Percentiles rank a stretch among this genome's conserved stretches.
Evolutionary conservation across 2,329 filamentous ascomycete species (phyloP).

Genomic region (Fusarium vanettenii): DNA sequence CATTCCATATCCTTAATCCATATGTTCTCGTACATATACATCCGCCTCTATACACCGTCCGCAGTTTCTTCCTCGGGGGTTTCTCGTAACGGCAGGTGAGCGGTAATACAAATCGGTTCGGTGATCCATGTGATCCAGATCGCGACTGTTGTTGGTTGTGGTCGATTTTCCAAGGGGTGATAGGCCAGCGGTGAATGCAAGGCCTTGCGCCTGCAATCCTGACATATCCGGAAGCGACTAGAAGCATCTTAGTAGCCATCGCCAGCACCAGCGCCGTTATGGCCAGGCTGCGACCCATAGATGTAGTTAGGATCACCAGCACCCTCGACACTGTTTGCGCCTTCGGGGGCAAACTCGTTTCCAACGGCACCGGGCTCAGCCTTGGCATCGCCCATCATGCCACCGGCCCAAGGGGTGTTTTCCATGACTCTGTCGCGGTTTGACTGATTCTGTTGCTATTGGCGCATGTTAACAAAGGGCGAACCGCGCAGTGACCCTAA

Average conservation of each 20-base stretch:
- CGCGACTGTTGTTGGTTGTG: not conserved
- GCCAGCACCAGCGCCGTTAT: slow-evolving; percentile 67
- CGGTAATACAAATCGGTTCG: slow-evolving; percentile 24
- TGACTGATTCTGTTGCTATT: slow-evolving; percentile 56
- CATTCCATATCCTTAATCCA: slow-evolving; percentile 4
- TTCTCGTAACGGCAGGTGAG: slow-evolving; percentile 10
- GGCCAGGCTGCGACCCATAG: slow-evolving; percentile 65
- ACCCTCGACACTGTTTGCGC: slow-evolving; percentile 53
- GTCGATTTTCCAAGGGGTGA: not conserved
- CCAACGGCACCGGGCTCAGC: slow-evolving; percentile 43
- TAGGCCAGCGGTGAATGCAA: not conserved
- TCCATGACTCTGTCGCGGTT: slow-evolving; percentile 55
- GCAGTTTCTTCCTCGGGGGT: slow-evolving; percentile 8
- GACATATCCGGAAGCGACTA: not conserved
- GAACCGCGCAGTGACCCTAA: not conserved
- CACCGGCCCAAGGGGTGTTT: slow-evolving; percentile 45
- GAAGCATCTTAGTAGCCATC: slow-evolving; percentile 60
- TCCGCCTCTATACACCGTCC: slow-evolving; percentile 19
- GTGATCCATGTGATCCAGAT: not conserved
- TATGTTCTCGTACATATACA: slow-evolving; percentile 28
- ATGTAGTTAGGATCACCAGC: slow-evolving; percentile 60
- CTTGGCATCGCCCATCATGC: slow-evolving; percentile 50
- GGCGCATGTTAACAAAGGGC: slow-evolving; percentile 10
- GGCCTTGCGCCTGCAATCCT: not conserved
- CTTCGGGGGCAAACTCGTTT: slow-evolving; percentile 59